Base-by-base conservation (phyloP, 441 rosid genomes). In the Dalechampia spathulata region DNA sequence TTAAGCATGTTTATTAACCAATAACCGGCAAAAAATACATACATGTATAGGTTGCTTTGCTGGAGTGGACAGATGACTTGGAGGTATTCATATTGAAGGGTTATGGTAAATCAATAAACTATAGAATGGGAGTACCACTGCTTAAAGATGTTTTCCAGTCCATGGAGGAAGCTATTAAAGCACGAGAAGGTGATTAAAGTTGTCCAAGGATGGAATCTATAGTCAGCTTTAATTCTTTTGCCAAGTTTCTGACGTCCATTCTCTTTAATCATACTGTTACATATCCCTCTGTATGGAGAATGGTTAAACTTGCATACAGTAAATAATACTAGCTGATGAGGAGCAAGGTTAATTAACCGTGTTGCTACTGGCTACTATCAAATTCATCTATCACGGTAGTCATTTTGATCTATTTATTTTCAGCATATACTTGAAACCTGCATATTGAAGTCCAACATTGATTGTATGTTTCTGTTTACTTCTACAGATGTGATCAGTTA, bases 41-140 rank as follows among this genome's bases (percentile, higher is more conserved):
- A 11, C 62, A 6, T 67, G 61, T 62, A 60, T 48, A 92, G 99
- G 79, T 87, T 69, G 81, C 84, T 64, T 80, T 89, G 77, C 78
- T 93, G 80, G 99, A 85, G 79, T 93, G 99, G 99, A 65, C 90
- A 51, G 93, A 93, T 74, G 97, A 89, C 73, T 63, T 87, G 70
- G 97, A 89, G 76, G 64, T 73, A 54, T 92, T 85, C 64, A 52
- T 89, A 39, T 70, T 89, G 64, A 93, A 89, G 78, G 99, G 90
- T 56, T 93, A 89, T 68, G 96, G 97, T 25, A 72, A 89, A 25
- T 83, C 97, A 43, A 56, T 93, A 60, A 93, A 89, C 70, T 93
- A 87, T 58, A 70, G 69, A 44, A 89, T 93, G 97, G 99, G 99
- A 49, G 66, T 93, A 46, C 97, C 95, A n/a, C 62, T 93, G 71